Conservation (phyloP, 75 land plant genomes). For the Ceratopteris richardii region DNA sequence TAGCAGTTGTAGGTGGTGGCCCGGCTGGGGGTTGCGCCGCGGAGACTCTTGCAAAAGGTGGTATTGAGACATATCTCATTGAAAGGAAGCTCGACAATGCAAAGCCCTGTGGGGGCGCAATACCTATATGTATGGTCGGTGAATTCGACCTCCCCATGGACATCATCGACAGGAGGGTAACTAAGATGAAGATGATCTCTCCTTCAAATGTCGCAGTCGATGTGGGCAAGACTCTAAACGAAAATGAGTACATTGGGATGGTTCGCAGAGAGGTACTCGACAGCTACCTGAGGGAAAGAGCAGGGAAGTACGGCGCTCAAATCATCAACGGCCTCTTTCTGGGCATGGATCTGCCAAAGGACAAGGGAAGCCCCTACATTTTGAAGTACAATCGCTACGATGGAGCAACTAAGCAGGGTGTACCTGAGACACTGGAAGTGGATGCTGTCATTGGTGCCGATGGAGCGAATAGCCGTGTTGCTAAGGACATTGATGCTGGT, state of each 20-base stretch:
- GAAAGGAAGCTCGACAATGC: slow-evolving; percentile 76
- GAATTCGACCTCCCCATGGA: slow-evolving; percentile 72
- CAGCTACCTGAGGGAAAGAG: slow-evolving; percentile 66
- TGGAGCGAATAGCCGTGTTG: slow-evolving; percentile 88
- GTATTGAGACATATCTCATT: slow-evolving; percentile 81
- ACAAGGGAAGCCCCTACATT: slow-evolving; percentile 41
- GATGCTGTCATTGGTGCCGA: slow-evolving; percentile 97
- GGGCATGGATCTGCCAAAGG: slow-evolving; percentile 52
- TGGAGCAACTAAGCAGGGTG: slow-evolving; percentile 29
- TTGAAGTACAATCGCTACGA: slow-evolving; percentile 52
- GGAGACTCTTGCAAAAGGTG: slow-evolving; percentile 73
- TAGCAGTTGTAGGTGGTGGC: slow-evolving; percentile 91
- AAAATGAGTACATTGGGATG: slow-evolving; percentile 92
- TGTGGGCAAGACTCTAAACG: slow-evolving; percentile 70
- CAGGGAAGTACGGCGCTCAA: slow-evolving; percentile 51
- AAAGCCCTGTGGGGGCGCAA: slow-evolving; percentile 98
- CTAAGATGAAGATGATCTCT: slow-evolving; percentile 90
- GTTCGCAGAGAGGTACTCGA: slow-evolving; percentile 91
- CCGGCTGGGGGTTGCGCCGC: slow-evolving; percentile 94
- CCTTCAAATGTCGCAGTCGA: slow-evolving; percentile 95
- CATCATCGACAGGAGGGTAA: slow-evolving; percentile 80
- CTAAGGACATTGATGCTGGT: slow-evolving; percentile 81
- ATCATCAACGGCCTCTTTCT: slow-evolving; percentile 63
- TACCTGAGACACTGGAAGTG: slow-evolving; percentile 45
- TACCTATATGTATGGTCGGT: slow-evolving; percentile 93